Base-by-base conservation (phyloP, 257 asterid species). In the Capsicum pubescens region DNA sequence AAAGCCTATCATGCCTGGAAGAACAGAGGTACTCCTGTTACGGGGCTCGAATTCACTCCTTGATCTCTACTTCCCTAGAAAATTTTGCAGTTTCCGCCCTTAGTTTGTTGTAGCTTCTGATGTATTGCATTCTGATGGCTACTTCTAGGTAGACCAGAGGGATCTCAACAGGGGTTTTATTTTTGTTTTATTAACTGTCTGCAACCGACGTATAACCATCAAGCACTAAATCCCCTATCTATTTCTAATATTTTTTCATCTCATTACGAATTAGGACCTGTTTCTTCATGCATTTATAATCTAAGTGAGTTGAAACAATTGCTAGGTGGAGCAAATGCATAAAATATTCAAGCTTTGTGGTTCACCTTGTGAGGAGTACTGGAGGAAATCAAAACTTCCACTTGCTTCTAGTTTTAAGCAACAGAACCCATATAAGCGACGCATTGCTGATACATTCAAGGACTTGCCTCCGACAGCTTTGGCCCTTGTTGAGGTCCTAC, bases 291-390 rank as follows among this genome's bases (percentile, higher is more conserved):
- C 42, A 46, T 61, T 81, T 59, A 81, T 35, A 42, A 46, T 61
- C 3, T 13, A 46, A 50, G 71, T 54, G 58, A 82, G 26, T 54
- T 55, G 71, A 42, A 8, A 70, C 42, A 70, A 69, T 42, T 48
- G 2, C 48, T 54, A 85, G 87, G 85, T 85, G 67, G 87, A 85
- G 69, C 85, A 85, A 81, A 70, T 85, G 74, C 85, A 85, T 63
- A 85, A 85, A 69, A 85, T 85, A 48, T 85, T 85, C 85, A 85
- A 81, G 78, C 87, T 85, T 57, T 85, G 87, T 61, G 87, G 87
- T 60, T 81, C 87, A 56, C 87, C 87, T 39, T 84, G 82, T 35
- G 84, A 80, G 42, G 87, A 84, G 50, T 84, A 84, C 74, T 80
- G 87, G 87, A 82, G 68, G 57, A 80, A 72, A 81, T 69, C 85